Base-by-base conservation (phyloP, 176 grass and related monocot genomes). In the Secale cereale region DNA sequence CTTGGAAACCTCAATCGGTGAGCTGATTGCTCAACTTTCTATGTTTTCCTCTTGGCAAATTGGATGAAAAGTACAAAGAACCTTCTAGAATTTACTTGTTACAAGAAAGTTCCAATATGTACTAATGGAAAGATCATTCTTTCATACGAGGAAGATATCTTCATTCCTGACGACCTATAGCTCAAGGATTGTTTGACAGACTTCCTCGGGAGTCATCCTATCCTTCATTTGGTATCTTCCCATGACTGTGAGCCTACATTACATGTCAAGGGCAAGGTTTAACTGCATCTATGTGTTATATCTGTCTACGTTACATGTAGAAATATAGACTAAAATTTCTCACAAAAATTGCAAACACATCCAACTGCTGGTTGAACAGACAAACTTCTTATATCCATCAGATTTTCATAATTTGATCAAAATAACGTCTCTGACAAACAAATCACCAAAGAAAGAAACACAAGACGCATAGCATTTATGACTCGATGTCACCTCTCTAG, bases 161-260 rank as follows among this genome's bases (percentile, higher is more conserved):
- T 96, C 70, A 89, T 96, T 76, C 89, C 86, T 14, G 91, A 96
- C 25, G 94, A 96, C 61, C 84, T 93, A 74, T 17, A 89, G 15
- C 74, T 91, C n/a, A 80, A 85, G 66, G 88, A 93, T 35, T 96
- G 28, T 96, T 96, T n/a, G 54, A 67, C 25, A 78, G 60, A 64
- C 15, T 65, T 50, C n/a, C 85, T 79, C 32, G 77, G 7, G 45
- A 91, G 16, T 37, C 87, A 16, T 4, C 89, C 4, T 91, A 16
- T 4, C 89, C 4, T 91, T 93, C 56, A 78, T 93, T 10, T 97
- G 91, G 94, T 97, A 88, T 40, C 89, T 88, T 81, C 7, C 17
- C 19, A 45, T 76, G 9, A 41, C 39, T 41, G 39, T 41, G 39
- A 87, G 5, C 4, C 29, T 74, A 28, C 71, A 75, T 32, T 50